Percentiles rank a stretch among this genome's conserved stretches.
Conservation (phyloP, 306 rosid genomes). For the Erythrophleum fordii region DNA sequence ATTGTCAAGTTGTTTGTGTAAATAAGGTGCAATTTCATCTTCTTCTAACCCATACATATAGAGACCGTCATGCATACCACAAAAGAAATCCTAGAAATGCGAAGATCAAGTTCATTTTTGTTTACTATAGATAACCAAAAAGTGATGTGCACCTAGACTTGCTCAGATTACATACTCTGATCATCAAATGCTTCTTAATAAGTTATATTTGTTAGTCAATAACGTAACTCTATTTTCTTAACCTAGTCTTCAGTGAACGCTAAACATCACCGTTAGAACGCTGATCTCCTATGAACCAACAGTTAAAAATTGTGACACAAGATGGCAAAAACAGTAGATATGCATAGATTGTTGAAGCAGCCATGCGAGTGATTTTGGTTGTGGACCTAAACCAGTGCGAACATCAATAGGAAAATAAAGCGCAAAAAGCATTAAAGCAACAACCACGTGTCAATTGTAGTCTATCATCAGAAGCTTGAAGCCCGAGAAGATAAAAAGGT, state of each 20-base stretch:
- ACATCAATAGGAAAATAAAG: slow-evolving; percentile 42
- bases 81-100: neutral
- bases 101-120: too few relatives aligned
- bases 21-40: neutral
- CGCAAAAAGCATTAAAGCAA: slow-evolving; percentile 49
- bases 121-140: too few relatives aligned
- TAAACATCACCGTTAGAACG: neutral
- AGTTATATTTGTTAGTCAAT: neutral
- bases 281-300: neutral
- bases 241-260: neutral
- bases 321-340: neutral
- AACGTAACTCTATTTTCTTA: neutral
- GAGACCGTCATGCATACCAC: neutral
- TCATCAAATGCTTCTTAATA: too few relatives aligned
- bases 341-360: neutral
- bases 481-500: slow-evolving; percentile 53
- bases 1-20: neutral
- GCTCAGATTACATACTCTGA: too few relatives aligned
- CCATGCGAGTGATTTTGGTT: slow-evolving; percentile 43
- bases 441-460: slow-evolving; percentile 45
- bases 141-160: too few relatives aligned
- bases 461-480: slow-evolving; percentile 45
- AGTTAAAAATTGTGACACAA: neutral
- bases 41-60: neutral
- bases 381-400: slow-evolving; percentile 55